Conservation (phyloP, 805 yeast genomes). For the Yarrowia alimentaria region DNA sequence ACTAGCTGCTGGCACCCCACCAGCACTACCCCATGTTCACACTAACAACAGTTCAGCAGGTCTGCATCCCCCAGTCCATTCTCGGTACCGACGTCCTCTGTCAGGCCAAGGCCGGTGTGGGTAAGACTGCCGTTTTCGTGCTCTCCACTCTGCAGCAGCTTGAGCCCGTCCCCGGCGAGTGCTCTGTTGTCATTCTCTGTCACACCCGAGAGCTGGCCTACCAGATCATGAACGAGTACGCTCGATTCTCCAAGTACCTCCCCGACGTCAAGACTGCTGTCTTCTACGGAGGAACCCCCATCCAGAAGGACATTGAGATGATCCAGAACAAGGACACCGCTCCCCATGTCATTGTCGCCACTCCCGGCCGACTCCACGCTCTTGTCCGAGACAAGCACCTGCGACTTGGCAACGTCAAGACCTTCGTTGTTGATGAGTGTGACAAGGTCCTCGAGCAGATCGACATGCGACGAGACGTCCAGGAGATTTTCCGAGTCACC, state of each 20-base stretch:
- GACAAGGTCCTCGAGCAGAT: constrained; percentile 90
- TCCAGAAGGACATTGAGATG: constrained; percentile 78
- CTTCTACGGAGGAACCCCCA: constrained; percentile 93
- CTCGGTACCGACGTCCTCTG: constrained; percentile 97
- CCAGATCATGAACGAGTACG: constrained; percentile 95
- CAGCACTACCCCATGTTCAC: not conserved
- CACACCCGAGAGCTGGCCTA: constrained; percentile 99
- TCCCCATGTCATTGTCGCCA: constrained; percentile 96
- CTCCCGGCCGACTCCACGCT: constrained; percentile 97
- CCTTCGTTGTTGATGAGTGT: constrained; percentile 96
- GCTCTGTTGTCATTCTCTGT: constrained; percentile 90
- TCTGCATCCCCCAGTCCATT: constrained; percentile 95
- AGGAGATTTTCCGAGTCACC: constrained; percentile 94
- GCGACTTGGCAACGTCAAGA: constrained; percentile 83
- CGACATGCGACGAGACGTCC: constrained; percentile 98
- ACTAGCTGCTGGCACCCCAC: no score
- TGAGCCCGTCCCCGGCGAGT: constrained; percentile 97
- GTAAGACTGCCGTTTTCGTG: constrained; percentile 98
- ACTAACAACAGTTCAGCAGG: constrained; percentile 79
- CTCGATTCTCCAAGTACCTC: constrained; percentile 96
- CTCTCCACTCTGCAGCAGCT: constrained; percentile 93
- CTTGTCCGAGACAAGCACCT: constrained; percentile 87
- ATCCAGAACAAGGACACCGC: constrained; percentile 89
- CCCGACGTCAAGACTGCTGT: constrained; percentile 97
- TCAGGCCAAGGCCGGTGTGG: constrained; percentile 99